These are phyloP conservation scores for Nigrospora oryzae DNA, from an alignment of 2,329 filamentous ascomycete genomes.

Conservation along the genomic window DNA sequence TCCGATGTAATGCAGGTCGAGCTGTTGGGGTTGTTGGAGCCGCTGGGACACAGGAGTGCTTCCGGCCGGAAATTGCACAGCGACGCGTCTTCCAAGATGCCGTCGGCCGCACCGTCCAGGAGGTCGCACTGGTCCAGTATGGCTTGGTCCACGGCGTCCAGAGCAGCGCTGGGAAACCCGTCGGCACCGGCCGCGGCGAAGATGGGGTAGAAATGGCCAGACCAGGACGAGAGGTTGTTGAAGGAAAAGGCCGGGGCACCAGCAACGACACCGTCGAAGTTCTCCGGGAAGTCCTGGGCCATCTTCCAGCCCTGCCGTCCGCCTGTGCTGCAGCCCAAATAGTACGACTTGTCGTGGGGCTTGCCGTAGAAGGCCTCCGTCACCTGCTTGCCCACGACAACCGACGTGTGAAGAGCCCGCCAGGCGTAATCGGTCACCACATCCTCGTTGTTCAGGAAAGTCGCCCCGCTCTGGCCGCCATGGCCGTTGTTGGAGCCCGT, in stretches of 20 bases:
- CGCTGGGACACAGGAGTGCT: conserved; percentile 19
- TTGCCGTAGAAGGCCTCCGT: conserved; percentile 36
- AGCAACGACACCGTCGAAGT: conserved; percentile 50
- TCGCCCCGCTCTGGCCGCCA: conserved; percentile 17
- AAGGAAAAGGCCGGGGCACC: conserved; percentile 33
- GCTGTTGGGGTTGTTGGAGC: conserved; percentile 11
- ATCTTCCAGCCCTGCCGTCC: conserved; percentile 49
- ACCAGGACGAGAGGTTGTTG: conserved; percentile 21
- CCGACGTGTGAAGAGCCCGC: conserved; percentile 35
- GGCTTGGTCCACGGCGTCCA: conserved; percentile 21
- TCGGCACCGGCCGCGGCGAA: conserved; percentile 22
- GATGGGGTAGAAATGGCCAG: conserved; percentile 34
- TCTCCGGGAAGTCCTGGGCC: conserved; percentile 42
- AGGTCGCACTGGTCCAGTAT: conserved; percentile 28
- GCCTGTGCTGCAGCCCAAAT: conserved; percentile 49
- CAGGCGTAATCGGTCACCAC: conserved; percentile 31
- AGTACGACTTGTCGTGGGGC: conserved; percentile 37
- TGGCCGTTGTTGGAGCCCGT: conserved; percentile 1
- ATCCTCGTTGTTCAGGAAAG: conserved; percentile 25
- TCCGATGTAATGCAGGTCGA: conserved; percentile 2
- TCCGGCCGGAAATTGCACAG: conserved; percentile 26
- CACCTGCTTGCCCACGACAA: conserved; percentile 38
- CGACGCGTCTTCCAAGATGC: conserved; percentile 28
- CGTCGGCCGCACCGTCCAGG: conserved; percentile 29
- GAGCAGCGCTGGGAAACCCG: conserved; percentile 17